Percentiles rank a stretch among this genome's conserved stretches.
Evolutionary conservation across 768 basidiomycete genomes (phyloP).

Genomic region (Mycena sanguinolenta): DNA sequence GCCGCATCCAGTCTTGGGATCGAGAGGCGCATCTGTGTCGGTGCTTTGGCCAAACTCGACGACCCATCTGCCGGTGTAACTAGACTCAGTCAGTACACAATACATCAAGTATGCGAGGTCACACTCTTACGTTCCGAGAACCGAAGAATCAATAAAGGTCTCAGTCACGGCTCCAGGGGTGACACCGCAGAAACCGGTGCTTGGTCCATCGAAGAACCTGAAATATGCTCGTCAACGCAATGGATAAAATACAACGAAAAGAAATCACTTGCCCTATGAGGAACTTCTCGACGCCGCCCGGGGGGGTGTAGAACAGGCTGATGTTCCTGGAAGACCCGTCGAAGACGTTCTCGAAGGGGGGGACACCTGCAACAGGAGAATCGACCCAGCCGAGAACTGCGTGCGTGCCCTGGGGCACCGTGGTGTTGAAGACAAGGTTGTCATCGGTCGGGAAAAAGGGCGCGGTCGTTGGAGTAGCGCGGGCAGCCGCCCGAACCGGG

Average conservation of each 20-base stretch:
- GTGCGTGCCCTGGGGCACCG: conserved; percentile 9
- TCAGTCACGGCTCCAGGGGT: no score
- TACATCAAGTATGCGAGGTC: not conserved
- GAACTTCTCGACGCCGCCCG: conserved; percentile 14
- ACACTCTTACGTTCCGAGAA: conserved; percentile 23
- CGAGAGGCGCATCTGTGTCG: conserved; percentile 19
- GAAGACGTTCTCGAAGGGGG: no score
- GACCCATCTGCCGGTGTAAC: conserved; percentile 24
- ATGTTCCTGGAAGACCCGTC: conserved; percentile 18
- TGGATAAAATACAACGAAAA: conserved; percentile 6
- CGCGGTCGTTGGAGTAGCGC: not conserved
- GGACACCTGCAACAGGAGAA: not conserved
- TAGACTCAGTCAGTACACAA: conserved; percentile 16
- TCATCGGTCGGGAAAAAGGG: conserved; percentile 14
- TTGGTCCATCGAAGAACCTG: no score
- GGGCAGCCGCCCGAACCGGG: conserved; percentile 5
- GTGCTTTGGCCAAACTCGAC: conserved; percentile 28
- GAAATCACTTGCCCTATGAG: conserved; percentile 15
- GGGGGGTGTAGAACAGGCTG: conserved; percentile 22
- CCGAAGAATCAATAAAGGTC: conserved; percentile 8
- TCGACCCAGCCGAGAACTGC: conserved; percentile 16
- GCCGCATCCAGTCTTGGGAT: conserved; percentile 23
- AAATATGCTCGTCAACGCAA: no score
- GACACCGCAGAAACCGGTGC: no score
- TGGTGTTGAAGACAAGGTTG: conserved; percentile 18